A percentile compares a stretch with the other conserved stretches of the same genome.
Evolutionary conservation across 257 asterid genomes (phyloP).

Genomic region (Solanum dulcamara): DNA sequence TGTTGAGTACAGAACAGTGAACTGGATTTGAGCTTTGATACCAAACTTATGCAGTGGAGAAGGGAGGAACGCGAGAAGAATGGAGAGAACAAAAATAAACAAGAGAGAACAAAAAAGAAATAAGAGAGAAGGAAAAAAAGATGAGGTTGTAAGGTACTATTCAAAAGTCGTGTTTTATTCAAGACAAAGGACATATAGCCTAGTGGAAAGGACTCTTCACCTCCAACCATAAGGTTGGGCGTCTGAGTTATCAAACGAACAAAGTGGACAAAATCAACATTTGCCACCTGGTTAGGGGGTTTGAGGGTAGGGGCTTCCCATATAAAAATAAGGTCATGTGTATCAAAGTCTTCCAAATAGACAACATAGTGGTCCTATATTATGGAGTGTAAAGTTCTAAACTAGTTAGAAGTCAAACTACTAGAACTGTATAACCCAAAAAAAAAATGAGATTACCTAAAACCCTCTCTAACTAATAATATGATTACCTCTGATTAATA

Average conservation of each 20-base stretch:
- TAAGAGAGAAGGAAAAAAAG: neutral
- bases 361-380: neutral
- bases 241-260: neutral
- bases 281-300: neutral
- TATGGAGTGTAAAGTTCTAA: neutral
- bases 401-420: neutral
- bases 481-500: neutral
- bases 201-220: neutral
- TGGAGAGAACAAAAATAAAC: neutral
- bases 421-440: neutral
- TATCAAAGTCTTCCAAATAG: neutral
- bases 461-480: neutral
- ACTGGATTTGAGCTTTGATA: neutral
- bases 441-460: neutral
- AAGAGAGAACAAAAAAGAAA: neutral
- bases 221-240: neutral
- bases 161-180: neutral
- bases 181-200: neutral
- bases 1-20: neutral
- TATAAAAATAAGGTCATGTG: neutral
- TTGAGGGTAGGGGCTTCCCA: neutral
- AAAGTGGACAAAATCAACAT: neutral
- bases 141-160: neutral
- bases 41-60: neutral
- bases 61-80: neutral